Conservation (phyloP, 2,329 filamentous ascomycete genomes). For the Phyllosticta citriasiana region DNA sequence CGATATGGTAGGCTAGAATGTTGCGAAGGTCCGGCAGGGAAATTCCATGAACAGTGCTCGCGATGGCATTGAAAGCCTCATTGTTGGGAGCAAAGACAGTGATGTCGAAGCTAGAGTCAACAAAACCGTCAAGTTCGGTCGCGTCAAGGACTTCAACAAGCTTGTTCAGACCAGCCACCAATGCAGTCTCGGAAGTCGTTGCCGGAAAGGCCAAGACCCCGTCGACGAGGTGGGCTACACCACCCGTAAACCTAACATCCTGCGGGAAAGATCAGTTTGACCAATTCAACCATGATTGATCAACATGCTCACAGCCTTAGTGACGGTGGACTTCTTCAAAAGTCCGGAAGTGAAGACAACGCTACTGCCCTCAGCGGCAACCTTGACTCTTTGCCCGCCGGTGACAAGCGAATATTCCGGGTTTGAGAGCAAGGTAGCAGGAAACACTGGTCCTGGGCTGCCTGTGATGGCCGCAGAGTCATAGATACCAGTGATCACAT, state of each 20-base stretch:
- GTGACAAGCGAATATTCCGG: constrained; percentile 47
- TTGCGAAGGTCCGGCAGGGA: constrained; percentile 37
- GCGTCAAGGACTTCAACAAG: constrained; percentile 31
- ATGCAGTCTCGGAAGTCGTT: constrained; percentile 21
- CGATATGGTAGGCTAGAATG: constrained; percentile 56
- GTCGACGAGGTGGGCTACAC: constrained; percentile 40
- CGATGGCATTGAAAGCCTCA: constrained; percentile 48
- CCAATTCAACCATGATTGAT: too few relatives aligned
- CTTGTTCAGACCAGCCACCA: constrained; percentile 28
- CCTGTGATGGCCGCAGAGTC: constrained; percentile 27
- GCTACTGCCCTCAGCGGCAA: constrained; percentile 29
- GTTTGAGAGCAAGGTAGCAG: constrained; percentile 42
- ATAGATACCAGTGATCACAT: constrained; percentile 47
- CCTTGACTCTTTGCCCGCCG: constrained; percentile 48
- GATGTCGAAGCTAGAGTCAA: constrained; percentile 38
- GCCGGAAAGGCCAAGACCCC: constrained; percentile 32
- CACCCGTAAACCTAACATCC: constrained; percentile 35
- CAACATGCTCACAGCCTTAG: constrained; percentile 34
- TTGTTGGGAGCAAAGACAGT: constrained; percentile 58
- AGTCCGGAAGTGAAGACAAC: constrained; percentile 46
- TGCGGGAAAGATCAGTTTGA: constrained; percentile 11
- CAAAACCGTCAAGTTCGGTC: constrained; percentile 29
- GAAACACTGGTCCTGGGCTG: constrained; percentile 29
- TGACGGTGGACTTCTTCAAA: constrained; percentile 39
- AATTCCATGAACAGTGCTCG: constrained; percentile 40